Evolutionary conservation across 176 grass and related monocot genomes (phyloP), one percentile per base, ranked within the genome.

Genomic region (Musa troglodytarum): DNA sequence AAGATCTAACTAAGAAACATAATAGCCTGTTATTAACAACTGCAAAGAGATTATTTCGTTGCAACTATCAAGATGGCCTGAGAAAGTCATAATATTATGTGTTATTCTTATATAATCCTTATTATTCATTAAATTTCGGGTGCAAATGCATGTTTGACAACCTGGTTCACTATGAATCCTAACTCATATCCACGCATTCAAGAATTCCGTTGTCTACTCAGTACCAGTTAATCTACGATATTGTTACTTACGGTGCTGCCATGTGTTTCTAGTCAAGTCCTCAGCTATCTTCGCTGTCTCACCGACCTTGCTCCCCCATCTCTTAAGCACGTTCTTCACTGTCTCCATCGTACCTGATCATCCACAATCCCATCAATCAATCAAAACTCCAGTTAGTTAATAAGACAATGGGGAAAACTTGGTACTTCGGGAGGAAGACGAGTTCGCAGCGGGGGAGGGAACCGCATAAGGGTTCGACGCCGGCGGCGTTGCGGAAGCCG

Each of bases 221-320:
- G 34, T 43, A 43, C 6, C 34, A 43, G 34, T 43, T 43, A 15
- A 15, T 3, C 17, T 15, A 12, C 11, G 55, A 3, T 15, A 58
- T 12, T 15, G 17, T 17, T 17, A 63, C 89, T 82, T 58, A 96
- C 92, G 50, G 79, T 96, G 92, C 81, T 92, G 92, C 92, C 92
- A 96, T 20, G 92, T 92, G 85, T 89, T 92, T 80, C 85, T 83
- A 13, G 92, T 92, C 67, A 96, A 68, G 63, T 89, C 92, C 84
- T 96, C 92, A 1, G 92, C 87, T 68, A 82, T 96, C 85, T 82
- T 82, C 1, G 78, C 76, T 21, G 87, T 73, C 70, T 92, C 88
- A 24, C 92, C 87, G 15, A 89, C 83, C 76, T 86, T 96, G 54
- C 79, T 81, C 68, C 87, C 87, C 92, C 92, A 96, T 52, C 81